A percentile compares a stretch with the other conserved stretches of the same genome.
Conservation (phyloP, 164 flowering plant genomes). For the Houttuynia cordata region DNA sequence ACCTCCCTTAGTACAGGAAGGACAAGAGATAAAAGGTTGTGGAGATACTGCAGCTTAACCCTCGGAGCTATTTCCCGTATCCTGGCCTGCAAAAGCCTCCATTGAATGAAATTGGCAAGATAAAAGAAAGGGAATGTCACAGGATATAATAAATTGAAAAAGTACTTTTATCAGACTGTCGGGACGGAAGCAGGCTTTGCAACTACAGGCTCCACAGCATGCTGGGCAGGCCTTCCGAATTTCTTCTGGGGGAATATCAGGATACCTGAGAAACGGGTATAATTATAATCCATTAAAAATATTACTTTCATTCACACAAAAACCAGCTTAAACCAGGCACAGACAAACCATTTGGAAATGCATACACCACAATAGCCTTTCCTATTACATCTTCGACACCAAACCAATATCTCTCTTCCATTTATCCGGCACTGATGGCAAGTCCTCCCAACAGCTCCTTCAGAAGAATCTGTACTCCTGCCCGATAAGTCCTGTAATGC, state of each 20-base stretch:
- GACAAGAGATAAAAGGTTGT: slow-evolving; percentile 64
- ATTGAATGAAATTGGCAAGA: too few relatives aligned
- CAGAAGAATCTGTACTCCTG: slow-evolving; percentile 55
- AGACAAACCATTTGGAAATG: slow-evolving; percentile 63
- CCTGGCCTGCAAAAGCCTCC: slow-evolving; percentile 35
- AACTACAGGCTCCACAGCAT: slow-evolving; percentile 80
- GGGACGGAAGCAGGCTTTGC: slow-evolving; percentile 60
- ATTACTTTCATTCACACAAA: slow-evolving; percentile 1
- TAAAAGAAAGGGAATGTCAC: neutral
- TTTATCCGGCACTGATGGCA: slow-evolving; percentile 86
- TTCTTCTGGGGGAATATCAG: slow-evolving; percentile 61
- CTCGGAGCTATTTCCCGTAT: slow-evolving; percentile 60
- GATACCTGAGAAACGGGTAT: slow-evolving; percentile 44
- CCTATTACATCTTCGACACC: slow-evolving; percentile 76
- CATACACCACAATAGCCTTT: slow-evolving; percentile 83
- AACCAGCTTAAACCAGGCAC: neutral
- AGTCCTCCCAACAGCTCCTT: slow-evolving; percentile 52
- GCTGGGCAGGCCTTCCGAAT: slow-evolving; percentile 79
- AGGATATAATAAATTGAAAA: neutral
- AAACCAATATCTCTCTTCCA: slow-evolving; percentile 40
- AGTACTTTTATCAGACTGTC: slow-evolving; percentile 82
- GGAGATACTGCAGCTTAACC: slow-evolving; percentile 70
- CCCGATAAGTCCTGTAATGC: slow-evolving; percentile 32
- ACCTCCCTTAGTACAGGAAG: slow-evolving; percentile 75
- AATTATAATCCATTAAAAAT: neutral